Conservation (phyloP, 805 yeast species). For the Candida wancherniae region DNA sequence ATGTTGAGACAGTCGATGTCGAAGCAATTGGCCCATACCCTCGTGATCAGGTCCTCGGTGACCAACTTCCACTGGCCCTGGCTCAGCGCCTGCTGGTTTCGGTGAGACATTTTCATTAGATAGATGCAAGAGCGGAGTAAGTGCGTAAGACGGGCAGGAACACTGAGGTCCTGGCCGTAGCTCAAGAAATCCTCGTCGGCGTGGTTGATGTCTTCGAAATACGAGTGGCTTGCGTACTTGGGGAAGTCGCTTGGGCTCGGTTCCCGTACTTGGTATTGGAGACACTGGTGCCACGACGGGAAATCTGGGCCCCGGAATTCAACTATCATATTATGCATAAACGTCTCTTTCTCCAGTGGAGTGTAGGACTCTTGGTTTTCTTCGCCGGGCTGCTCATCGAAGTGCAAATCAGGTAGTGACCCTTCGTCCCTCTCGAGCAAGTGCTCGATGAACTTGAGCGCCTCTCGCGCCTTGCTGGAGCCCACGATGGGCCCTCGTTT, state of each 20-base stretch:
- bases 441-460: slow-evolving; percentile 56
- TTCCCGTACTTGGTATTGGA: slow-evolving; percentile 33
- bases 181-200: neutral
- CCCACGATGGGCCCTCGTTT: slow-evolving; percentile 47
- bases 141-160: slow-evolving; percentile 52
- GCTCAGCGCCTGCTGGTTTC: slow-evolving; percentile 16
- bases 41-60: slow-evolving; percentile 55
- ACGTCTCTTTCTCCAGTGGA: neutral
- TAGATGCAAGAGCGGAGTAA: slow-evolving; percentile 56
- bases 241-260: slow-evolving; percentile 49
- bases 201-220: slow-evolving; percentile 11
- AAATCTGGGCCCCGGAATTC: slow-evolving; percentile 42
- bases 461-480: slow-evolving; percentile 62
- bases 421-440: slow-evolving; percentile 24
- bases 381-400: neutral
- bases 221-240: slow-evolving; percentile 19
- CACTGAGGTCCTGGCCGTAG: slow-evolving; percentile 27
- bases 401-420: neutral
- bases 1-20: slow-evolving; percentile 50
- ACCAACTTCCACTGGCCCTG: slow-evolving; percentile 50
- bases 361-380: neutral
- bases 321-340: slow-evolving; percentile 23
- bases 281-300: slow-evolving; percentile 48
- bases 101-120: slow-evolving; percentile 43
- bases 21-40: slow-evolving; percentile 50